Evolutionary conservation across 139 green algal species (phyloP).

Genomic region (Chlorella sorokiniana): DNA sequence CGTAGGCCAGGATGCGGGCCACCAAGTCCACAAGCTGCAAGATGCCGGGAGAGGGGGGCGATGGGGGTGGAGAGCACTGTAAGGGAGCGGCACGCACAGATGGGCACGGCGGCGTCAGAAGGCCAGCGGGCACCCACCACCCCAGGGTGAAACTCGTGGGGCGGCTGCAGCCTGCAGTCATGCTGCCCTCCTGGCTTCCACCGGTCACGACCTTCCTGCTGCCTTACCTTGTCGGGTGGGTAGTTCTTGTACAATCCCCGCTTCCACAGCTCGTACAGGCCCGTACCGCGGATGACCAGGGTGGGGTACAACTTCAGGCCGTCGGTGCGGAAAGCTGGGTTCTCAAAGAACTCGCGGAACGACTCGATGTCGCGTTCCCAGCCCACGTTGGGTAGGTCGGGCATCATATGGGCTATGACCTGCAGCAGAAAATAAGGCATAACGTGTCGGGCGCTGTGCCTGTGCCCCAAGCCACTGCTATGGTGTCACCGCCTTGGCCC

Average conservation of each 20-base stretch:
- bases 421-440: too few relatives aligned
- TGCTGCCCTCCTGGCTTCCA: too few relatives aligned
- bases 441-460: too few relatives aligned
- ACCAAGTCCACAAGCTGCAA: constrained; percentile 90
- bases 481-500: too few relatives aligned
- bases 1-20: constrained; percentile 86
- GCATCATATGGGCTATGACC: constrained; percentile 98
- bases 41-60: background rate
- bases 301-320: constrained; percentile 94
- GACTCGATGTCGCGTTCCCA: constrained; percentile 97
- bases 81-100: too few relatives aligned
- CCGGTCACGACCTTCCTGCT: too few relatives aligned
- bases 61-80: background rate
- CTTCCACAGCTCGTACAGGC: constrained; percentile 99
- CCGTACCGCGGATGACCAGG: constrained; percentile 84
- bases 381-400: constrained; percentile 96
- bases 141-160: too few relatives aligned
- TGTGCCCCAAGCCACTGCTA: too few relatives aligned
- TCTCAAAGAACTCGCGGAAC: constrained; percentile 98
- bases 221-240: constrained; percentile 68
- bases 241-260: constrained; percentile 93
- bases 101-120: too few relatives aligned
- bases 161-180: too few relatives aligned
- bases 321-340: constrained; percentile 90
- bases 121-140: too few relatives aligned